These are phyloP conservation scores for Phanerochaete sordida DNA, from an alignment of 768 basidiomycete genomes.

Conservation along the genomic window DNA sequence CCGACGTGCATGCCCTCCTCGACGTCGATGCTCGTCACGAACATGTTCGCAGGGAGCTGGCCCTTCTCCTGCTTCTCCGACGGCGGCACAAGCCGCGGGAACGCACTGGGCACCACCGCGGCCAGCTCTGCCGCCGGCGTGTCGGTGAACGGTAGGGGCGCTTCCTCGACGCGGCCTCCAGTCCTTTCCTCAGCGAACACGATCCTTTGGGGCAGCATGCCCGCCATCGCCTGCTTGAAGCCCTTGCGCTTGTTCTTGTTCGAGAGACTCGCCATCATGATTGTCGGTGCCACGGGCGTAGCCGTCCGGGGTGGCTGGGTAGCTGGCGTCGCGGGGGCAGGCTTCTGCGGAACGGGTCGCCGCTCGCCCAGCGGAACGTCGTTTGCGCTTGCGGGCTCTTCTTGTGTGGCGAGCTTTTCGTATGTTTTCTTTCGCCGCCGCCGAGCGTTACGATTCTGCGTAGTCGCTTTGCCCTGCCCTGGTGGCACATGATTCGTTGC, in stretches of 20 bases:
- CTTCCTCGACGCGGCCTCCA: conserved; percentile 10
- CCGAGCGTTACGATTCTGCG: conserved; percentile 56
- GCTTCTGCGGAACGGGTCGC: conserved; percentile 1
- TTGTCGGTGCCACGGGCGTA: background rate
- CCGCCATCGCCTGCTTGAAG: conserved; percentile 51
- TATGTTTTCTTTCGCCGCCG: conserved; percentile 43
- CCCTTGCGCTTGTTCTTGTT: conserved; percentile 78
- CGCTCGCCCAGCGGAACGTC: conserved; percentile 37
- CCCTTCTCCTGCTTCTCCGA: conserved; percentile 53
- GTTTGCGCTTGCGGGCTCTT: conserved; percentile 38
- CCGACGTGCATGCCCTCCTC: conserved; percentile 44
- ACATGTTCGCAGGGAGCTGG: conserved; percentile 54
- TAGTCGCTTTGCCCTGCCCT: conserved; percentile 55
- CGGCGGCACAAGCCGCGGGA: conserved; percentile 52
- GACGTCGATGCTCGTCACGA: conserved; percentile 72
- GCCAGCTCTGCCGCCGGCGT: conserved; percentile 6
- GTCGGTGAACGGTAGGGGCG: conserved; percentile 9
- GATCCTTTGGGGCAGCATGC: conserved; percentile 46
- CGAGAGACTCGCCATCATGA: conserved; percentile 50
- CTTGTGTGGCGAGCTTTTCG: conserved; percentile 20
- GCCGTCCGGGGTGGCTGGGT: background rate
- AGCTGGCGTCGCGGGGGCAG: background rate
- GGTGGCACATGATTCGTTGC: conserved; percentile 42
- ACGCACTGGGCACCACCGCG: conserved; percentile 7
- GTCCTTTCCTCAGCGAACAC: conserved; percentile 38